Conservation (phyloP, 345 rosid species). For the Viola odorata region DNA sequence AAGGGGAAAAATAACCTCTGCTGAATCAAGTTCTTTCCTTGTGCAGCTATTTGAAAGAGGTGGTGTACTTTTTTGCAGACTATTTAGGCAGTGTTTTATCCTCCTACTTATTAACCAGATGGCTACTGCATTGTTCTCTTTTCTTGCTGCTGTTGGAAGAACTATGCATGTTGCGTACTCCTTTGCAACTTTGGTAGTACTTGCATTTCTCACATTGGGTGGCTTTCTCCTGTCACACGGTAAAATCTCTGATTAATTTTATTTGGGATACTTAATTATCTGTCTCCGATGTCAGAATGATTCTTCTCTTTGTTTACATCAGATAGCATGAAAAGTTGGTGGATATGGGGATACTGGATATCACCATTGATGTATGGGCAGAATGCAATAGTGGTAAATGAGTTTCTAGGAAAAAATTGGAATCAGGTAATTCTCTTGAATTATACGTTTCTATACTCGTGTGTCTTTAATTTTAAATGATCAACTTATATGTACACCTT, state of each 20-base stretch:
- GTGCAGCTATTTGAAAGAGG: background rate
- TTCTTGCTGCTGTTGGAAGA: slow-evolving; percentile 5
- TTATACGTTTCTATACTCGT: background rate
- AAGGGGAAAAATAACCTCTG: too few species aligned
- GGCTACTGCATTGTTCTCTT: slow-evolving; percentile 5
- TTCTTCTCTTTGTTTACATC: background rate
- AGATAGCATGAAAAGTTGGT: slow-evolving; percentile 73
- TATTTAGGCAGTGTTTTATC: slow-evolving; percentile 8
- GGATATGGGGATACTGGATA: slow-evolving; percentile 79
- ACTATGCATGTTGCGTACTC: slow-evolving; percentile 8
- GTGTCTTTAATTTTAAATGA: background rate
- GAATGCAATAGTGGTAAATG: slow-evolving; percentile 55
- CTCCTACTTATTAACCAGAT: slow-evolving; percentile 5
- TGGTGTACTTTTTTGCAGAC: slow-evolving; percentile 6
- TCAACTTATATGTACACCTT: background rate
- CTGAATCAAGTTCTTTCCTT: too few species aligned
- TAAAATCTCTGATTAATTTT: too few species aligned
- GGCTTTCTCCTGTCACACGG: slow-evolving; percentile 6
- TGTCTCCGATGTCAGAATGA: too few species aligned
- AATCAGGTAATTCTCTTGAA: slow-evolving; percentile 24
- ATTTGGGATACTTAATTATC: too few species aligned
- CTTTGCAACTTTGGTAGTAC: slow-evolving; percentile 4
- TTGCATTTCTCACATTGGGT: slow-evolving; percentile 2
- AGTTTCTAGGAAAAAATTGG: slow-evolving; percentile 67
- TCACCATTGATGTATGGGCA: slow-evolving; percentile 80